A percentile compares a stretch with the other conserved stretches of the same genome.
Conservation (phyloP, 371 early-diverging fungal species). For the Mortierella polycephala region DNA sequence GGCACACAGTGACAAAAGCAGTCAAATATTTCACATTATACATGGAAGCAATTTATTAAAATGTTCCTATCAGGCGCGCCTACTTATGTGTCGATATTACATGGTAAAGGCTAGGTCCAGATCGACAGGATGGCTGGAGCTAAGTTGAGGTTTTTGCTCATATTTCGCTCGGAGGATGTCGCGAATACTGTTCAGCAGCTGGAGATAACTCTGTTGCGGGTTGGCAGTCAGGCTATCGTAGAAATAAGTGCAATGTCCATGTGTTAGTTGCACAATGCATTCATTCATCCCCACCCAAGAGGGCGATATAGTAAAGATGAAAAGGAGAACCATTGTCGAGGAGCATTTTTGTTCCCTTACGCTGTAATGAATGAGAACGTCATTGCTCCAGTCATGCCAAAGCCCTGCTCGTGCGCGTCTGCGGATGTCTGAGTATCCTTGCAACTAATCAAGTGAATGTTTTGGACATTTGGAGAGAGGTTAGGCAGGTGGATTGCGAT, state of each 20-base stretch:
- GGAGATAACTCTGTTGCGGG: constrained; percentile 73
- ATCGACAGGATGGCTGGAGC: constrained; percentile 80
- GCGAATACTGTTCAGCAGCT: constrained; percentile 76
- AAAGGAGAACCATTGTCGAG: neutral
- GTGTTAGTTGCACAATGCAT: neutral
- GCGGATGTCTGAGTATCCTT: constrained; percentile 93
- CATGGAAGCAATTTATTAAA: no score
- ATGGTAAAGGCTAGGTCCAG: constrained; percentile 72
- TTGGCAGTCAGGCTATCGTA: constrained; percentile 60
- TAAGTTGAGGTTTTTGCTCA: constrained; percentile 83
- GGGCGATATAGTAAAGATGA: neutral
- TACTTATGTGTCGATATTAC: constrained; percentile 29
- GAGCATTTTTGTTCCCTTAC: constrained; percentile 23
- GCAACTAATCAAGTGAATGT: constrained; percentile 60
- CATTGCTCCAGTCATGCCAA: constrained; percentile 88
- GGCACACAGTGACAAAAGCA: no score
- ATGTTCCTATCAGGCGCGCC: neutral
- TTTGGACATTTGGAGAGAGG: constrained; percentile 14
- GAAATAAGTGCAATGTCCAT: neutral
- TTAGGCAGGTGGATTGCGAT: neutral
- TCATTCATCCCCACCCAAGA: neutral
- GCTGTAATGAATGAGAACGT: constrained; percentile 82
- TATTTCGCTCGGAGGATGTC: constrained; percentile 74
- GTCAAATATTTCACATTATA: no score
- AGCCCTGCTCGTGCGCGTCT: constrained; percentile 74